These are phyloP conservation scores for Deuterostichococcus epilithicus DNA, from an alignment of 139 green algal species.

Conservation along the genomic window DNA sequence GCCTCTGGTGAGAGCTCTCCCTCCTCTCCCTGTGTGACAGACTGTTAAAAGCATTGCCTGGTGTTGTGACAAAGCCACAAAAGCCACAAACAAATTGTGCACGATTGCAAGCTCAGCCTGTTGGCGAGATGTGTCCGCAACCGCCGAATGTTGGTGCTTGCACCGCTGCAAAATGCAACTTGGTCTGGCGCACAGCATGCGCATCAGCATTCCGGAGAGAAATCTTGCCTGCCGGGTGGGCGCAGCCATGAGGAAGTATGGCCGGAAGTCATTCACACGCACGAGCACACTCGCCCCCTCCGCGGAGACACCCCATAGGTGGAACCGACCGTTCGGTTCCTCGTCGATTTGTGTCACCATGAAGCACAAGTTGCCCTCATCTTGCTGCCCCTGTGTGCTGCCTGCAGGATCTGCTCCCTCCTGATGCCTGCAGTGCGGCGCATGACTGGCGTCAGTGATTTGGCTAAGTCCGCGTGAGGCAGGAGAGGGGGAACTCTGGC, in stretches of 20 bases:
- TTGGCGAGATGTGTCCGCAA: neutral
- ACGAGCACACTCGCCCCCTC: conserved; percentile 29
- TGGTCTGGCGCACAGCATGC: neutral
- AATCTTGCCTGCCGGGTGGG: conserved; percentile 18
- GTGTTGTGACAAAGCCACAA: too few relatives aligned
- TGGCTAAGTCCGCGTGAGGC: too few relatives aligned
- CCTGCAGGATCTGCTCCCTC: too few relatives aligned
- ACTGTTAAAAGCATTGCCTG: too few relatives aligned
- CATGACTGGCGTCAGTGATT: too few relatives aligned
- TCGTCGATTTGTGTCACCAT: conserved; percentile 49
- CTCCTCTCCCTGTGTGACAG: too few relatives aligned
- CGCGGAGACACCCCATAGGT: conserved; percentile 36
- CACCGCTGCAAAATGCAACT: too few relatives aligned
- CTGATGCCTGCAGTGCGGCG: too few relatives aligned
- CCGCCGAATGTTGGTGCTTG: conserved; percentile 10
- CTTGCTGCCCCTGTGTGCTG: neutral
- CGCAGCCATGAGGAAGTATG: conserved; percentile 51
- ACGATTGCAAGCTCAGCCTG: too few relatives aligned
- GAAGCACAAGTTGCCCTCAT: conserved; percentile 30
- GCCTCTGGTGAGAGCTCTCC: neutral
- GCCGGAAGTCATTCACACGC: conserved; percentile 42
- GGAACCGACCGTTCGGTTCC: conserved; percentile 28
- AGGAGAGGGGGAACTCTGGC: too few relatives aligned
- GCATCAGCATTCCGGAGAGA: too few relatives aligned
- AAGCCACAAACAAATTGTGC: too few relatives aligned